Base-by-base conservation (phyloP, 257 asterid species). In the Datura wrightii region DNA sequence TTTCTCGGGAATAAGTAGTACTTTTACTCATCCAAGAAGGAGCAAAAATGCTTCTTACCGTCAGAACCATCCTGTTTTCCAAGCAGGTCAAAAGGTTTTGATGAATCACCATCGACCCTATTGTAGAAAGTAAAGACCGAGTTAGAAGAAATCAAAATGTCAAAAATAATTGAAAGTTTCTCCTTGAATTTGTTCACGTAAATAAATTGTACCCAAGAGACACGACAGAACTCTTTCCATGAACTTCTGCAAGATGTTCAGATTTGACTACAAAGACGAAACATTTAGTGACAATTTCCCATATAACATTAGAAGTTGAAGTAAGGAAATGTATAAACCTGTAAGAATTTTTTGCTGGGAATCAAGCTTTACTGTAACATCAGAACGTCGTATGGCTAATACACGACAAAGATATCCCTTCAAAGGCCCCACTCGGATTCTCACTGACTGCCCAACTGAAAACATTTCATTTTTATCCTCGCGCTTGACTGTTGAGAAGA, bases 321-420 rank as follows among this genome's bases (percentile, higher is more conserved):
- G 42, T 88, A 59, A 84, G 52, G 34, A 48, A 8, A 59, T 3
- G 80, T 82, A 81, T 89, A 81, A 85, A 95, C 99, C 98, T 84
- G 97, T 93, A 65, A 97, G 92, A 88, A 97, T 94, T 87, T 88
- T 95, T 79, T 95, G 98, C 97, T 93, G 92, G 59, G 99, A 97
- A 89, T 95, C 99, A 86, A 97, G 93, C 92, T 94, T 95, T 87
- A 97, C 99, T 31, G 99, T 95, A 72, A 95, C 92, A 85, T 94
- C 98, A 89, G 98, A 88, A 69, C 97, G 95, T 34, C 99, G 97
- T 71, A 97, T 89, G 84, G 99, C 97, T 90, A 97, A 80, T 79
- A 92, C 99, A 81, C 97, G 94, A 82, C 99, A 95, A 76, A 90
- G 94, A 85, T 90, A 94, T 50, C 99, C 99, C 93, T 95, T 97